Conservation (phyloP, 1,284 basidiomycete species). For the Athelia psychrophila region DNA sequence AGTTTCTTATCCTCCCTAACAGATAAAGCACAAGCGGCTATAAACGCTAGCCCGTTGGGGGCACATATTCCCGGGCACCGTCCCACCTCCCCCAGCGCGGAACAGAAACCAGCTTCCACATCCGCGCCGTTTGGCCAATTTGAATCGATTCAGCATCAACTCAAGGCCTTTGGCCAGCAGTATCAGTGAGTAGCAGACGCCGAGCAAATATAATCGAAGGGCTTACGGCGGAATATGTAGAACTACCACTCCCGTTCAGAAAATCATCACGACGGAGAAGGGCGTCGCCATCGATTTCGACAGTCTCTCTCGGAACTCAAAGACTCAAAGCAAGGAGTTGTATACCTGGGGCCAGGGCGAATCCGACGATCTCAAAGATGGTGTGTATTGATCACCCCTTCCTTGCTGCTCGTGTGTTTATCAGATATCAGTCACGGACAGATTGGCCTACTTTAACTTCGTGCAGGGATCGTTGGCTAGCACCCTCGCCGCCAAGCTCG, state of each 20-base stretch:
- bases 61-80: conserved; percentile 43
- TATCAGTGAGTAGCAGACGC: conserved; percentile 51
- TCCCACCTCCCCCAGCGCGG: conserved; percentile 33
- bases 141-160: conserved; percentile 65
- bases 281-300: conserved; percentile 73
- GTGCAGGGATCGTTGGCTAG: conserved; percentile 63
- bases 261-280: conserved; percentile 73
- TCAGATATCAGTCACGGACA: conserved; percentile 57
- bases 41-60: conserved; percentile 55
- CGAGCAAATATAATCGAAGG: neutral
- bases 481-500: conserved; percentile 56
- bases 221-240: conserved; percentile 23
- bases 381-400: conserved; percentile 38
- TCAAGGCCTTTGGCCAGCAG: conserved; percentile 69
- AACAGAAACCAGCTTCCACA: conserved; percentile 36
- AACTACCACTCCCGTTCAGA: conserved; percentile 60
- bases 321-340: conserved; percentile 75
- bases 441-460: conserved; percentile 76
- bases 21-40: conserved; percentile 70
- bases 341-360: conserved; percentile 79
- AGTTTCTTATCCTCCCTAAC: conserved; percentile 62
- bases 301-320: conserved; percentile 56
- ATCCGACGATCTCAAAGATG: conserved; percentile 69
- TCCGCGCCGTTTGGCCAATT: conserved; percentile 46
- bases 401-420: conserved; percentile 8